Percentiles rank a stretch among this genome's conserved stretches.
phyloP scores from a whole-genome alignment of 352 stramenopile species.

The Phytophthora foliorum region DNA sequence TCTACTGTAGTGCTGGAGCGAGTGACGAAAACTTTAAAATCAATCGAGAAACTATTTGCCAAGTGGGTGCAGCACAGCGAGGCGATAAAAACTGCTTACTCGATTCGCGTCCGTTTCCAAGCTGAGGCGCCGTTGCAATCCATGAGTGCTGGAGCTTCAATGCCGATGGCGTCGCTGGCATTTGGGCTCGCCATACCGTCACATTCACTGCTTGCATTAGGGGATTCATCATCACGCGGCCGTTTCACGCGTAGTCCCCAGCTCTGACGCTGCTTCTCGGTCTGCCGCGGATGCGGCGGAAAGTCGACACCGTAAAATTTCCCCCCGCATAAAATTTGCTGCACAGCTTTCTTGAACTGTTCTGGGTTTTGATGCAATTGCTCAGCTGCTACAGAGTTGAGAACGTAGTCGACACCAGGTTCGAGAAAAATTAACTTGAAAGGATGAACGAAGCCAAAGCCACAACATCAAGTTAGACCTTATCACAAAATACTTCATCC shows the following conservation, averaged over 20 bases:
- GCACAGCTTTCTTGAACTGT: slow-evolving; percentile 62
- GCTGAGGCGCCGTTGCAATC: slow-evolving; percentile 47
- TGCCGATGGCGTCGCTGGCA: slow-evolving; percentile 25
- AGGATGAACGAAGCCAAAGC: neutral
- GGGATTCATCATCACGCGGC: slow-evolving; percentile 48
- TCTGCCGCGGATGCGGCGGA: slow-evolving; percentile 59
- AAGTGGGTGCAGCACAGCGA: neutral
- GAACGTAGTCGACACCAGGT: slow-evolving; percentile 71
- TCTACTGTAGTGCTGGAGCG: slow-evolving; percentile 22
- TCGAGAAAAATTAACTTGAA: slow-evolving; percentile 84
- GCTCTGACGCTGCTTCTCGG: slow-evolving; percentile 61
- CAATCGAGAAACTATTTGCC: slow-evolving; percentile 6
- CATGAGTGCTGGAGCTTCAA: slow-evolving; percentile 46
- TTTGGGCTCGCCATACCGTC: slow-evolving; percentile 36
- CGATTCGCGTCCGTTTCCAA: slow-evolving; percentile 75
- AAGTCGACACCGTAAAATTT: slow-evolving; percentile 75
- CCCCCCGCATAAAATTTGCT: slow-evolving; percentile 74
- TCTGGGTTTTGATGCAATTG: slow-evolving; percentile 58
- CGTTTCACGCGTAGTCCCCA: slow-evolving; percentile 68
- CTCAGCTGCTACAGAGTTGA: slow-evolving; percentile 67
- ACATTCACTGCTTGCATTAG: slow-evolving; percentile 42
- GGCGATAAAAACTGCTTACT: slow-evolving; percentile 37
- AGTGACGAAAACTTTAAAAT: slow-evolving; percentile 23
- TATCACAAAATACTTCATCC: neutral
- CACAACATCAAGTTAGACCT: neutral